Evolutionary conservation across 2,329 filamentous ascomycete genomes (phyloP), one percentile per base, ranked within the genome.

Genomic region (Colletotrichum sp.): DNA sequence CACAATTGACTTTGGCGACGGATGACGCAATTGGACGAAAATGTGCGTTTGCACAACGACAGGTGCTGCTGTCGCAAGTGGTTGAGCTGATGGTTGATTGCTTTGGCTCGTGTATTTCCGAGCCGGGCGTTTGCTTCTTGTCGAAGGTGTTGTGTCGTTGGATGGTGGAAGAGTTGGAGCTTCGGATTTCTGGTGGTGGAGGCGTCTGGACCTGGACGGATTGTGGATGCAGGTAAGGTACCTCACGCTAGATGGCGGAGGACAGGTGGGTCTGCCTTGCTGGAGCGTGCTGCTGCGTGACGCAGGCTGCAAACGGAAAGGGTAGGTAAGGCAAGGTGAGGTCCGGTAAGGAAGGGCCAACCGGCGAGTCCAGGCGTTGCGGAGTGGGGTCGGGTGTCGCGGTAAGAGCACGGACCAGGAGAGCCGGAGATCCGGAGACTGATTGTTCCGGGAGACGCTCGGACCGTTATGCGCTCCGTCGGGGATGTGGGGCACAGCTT

Each of bases 301-400:
- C 72, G 72, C 48, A 65, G 36, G n/a, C 69, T 59, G 72, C 55
- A 57, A 67, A 62, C 62, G 34, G 68, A 59, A 57, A 57, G 48
- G 34, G 60, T 8, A 66, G 52, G 66, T 68, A 39, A 70, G 71
- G 71, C 12, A 39, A 72, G 65, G 71, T 63, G 57, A 68, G 34
- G 72, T 34, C 9, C 67, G 60, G 72, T 60, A 48, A 60, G 28
- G 60, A 34, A 34, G 34, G 48, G 28, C 68, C 72, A 62, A 60
- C 67, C 28, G 60, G 72, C 24, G 28, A 62, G 62, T 26, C 62
- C 34, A 62, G 62, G 55, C 59, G 52, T 18, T 28, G 26, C 68
- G 69, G 39, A 22, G 72, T 75, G 72, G 72, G 39, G 69, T 72
- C 63, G 63, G 69, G 39, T 44, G 32, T 57, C 22, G 55, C 63